These are phyloP conservation scores for Umbelopsis sp. DNA, from an alignment of 192 early-diverging fungal genomes.

Conservation along the genomic window DNA sequence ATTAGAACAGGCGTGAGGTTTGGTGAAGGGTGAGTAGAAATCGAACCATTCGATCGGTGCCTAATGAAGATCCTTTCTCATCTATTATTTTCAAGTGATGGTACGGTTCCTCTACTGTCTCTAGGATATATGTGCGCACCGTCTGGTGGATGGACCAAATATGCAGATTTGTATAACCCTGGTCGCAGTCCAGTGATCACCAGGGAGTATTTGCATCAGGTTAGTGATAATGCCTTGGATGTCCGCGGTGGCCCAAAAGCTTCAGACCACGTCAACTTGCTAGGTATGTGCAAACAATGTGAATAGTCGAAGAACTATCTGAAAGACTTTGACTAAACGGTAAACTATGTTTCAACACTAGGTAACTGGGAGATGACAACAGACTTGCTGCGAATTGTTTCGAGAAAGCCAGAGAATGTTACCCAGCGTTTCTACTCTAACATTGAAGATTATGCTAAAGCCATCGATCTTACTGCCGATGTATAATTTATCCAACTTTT, in stretches of 20 bases:
- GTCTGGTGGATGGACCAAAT: constrained; percentile 73
- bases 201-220: constrained; percentile 68
- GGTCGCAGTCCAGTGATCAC: constrained; percentile 67
- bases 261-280: constrained; percentile 85
- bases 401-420: constrained; percentile 22
- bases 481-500: background rate
- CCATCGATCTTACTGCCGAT: background rate
- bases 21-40: constrained; percentile 59
- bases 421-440: constrained; percentile 24
- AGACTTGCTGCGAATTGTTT: constrained; percentile 35
- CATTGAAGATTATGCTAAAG: constrained; percentile 23
- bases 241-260: constrained; percentile 75
- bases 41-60: background rate
- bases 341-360: background rate
- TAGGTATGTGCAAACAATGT: constrained; percentile 76
- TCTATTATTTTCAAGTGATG: constrained; percentile 61
- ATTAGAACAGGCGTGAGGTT: constrained; percentile 70
- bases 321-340: no score
- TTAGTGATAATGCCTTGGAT: constrained; percentile 57
- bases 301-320: no score
- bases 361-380: constrained; percentile 6
- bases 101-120: constrained; percentile 85
- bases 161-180: constrained; percentile 76
- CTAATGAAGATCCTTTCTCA: no score
- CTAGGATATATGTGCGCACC: constrained; percentile 86